Base-by-base conservation (phyloP, 2,329 filamentous ascomycete species). In the Trichoderma afroharzianum region DNA sequence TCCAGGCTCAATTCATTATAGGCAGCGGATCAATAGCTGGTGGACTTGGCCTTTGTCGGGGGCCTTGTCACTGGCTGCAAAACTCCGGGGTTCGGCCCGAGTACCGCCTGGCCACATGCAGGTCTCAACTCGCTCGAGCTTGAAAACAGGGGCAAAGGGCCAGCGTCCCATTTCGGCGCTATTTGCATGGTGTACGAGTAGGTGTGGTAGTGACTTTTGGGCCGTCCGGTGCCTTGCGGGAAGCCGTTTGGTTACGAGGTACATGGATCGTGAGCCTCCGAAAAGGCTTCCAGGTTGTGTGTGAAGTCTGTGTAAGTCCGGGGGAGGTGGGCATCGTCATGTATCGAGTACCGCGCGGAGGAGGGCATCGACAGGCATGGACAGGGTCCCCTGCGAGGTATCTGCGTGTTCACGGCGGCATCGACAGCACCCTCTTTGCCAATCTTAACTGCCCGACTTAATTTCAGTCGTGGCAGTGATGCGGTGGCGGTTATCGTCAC, bases 51-150 rank as follows among this genome's bases (percentile, higher is more conserved):
- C 28, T 18, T 53, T 36, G 33, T 36, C 33, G 33, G 33, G 33
- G 33, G 33, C 33, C 39, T 69, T 39, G 67, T 53, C 36, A 18
- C 55, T 68, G 66, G 66, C 26, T 68, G 66, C 66, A 68, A 69
- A 69, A 69, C 57, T 62, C 68, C 68, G 68, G 68, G 68, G 68
- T 70, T 70, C 68, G 68, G 68, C 58, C 68, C 68, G 68, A 70
- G 68, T 61, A 70, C 59, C 68, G 50, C 24, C 24, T 70, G 59
- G 59, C 68, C 59, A 58, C 68, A 63, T 58, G 67, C 67, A 69
- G 66, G 55, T 36, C 55, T 32, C 26, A 26, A 26, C 26, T 26
- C 24, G 15, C 21, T 58, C 50, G 53, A 68, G 53, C 33, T 59
- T 68, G 64, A 59, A 59, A 36, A 59, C 36, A 62, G 57, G 33